Base-by-base conservation (phyloP, 331 rosid genomes). In the Ulmus americana region DNA sequence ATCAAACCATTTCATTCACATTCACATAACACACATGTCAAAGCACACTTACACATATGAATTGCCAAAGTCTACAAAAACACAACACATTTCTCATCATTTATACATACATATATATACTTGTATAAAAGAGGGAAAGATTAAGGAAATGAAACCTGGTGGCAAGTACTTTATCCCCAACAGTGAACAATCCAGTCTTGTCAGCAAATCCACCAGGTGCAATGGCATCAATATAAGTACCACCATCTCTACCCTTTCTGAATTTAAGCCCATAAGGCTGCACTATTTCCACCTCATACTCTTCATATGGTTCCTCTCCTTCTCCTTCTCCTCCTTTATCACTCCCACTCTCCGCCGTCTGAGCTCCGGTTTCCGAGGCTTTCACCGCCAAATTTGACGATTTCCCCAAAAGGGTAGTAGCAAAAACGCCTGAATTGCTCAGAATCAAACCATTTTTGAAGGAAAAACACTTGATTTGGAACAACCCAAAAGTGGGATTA, bases 171-270 rank as follows among this genome's bases (percentile, higher is more conserved):
- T 41, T 89, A 79, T 92, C 98, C 57, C 98, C 98, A 61, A 92
- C 95, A 15, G 79, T 57, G 76, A 92, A 89, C 56, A 69, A 64
- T 51, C 91, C 95, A 45, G 88, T 72, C 38, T 77, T 76, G 51
- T 92, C 98, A 67, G 98, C 98, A n/a, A 64, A 56, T n/a, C 95
- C 97, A 6, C 97, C 98, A 10, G 89, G 82, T 6, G 91, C 95
- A 83, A 92, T 92, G 52, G 97, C 98, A 76, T 92, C 97, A 66
- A 92, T 89, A 68, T 92, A 92, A 83, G 98, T 92, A 64, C 91
- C 85, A 50, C 97, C 97, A 65, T 87, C 98, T 15, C 84, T 69
- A 55, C 98, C 98, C 70, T 92, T 92, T 4, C 77, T 65, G 71
- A 92, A 92, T 71, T 59, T 89, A 78, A 92, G 50, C 6, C 98